Conservation (phyloP, 768 basidiomycete genomes). For the Boletus subcaerulescens region DNA sequence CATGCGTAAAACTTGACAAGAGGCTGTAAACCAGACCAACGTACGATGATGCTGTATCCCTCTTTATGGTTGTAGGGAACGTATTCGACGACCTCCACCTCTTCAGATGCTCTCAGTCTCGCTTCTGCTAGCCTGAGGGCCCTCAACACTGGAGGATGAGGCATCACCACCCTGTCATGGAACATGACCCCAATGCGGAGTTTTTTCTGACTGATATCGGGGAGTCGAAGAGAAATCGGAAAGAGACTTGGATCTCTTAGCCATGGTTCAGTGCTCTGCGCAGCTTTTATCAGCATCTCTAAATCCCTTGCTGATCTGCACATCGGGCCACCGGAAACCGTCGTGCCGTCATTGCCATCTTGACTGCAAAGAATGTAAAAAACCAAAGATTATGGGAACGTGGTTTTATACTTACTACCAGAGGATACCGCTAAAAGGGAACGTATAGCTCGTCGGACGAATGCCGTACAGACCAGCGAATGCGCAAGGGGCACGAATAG, state of each 20-base stretch:
- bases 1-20: not conserved
- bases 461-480: slow-evolving; percentile 41
- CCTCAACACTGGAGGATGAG: slow-evolving; percentile 41
- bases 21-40: not conserved
- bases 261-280: slow-evolving; percentile 39
- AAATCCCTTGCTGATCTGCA: slow-evolving; percentile 28
- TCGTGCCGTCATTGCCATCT: slow-evolving; percentile 24
- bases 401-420: slow-evolving; percentile 18
- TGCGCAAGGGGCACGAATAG: slow-evolving; percentile 37
- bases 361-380: slow-evolving; percentile 13
- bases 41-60: slow-evolving; percentile 31
- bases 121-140: slow-evolving; percentile 38
- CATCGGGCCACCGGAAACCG: slow-evolving; percentile 22
- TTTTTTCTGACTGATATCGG: slow-evolving; percentile 26
- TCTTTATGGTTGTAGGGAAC: slow-evolving; percentile 34
- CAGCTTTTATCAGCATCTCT: slow-evolving; percentile 17
- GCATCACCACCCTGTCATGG: slow-evolving; percentile 37
- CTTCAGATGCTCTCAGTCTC: slow-evolving; percentile 33
- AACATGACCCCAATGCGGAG: slow-evolving; percentile 30
- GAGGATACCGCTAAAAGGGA: slow-evolving; percentile 17
- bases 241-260: slow-evolving; percentile 35
- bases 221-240: slow-evolving; percentile 27
- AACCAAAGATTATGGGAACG: not conserved
- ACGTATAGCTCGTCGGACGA: slow-evolving; percentile 35
- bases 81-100: slow-evolving; percentile 38